A percentile compares a stretch with the other conserved stretches of the same genome.
Conservation (phyloP, 768 basidiomycete species). For the Lactarius trivialis region DNA sequence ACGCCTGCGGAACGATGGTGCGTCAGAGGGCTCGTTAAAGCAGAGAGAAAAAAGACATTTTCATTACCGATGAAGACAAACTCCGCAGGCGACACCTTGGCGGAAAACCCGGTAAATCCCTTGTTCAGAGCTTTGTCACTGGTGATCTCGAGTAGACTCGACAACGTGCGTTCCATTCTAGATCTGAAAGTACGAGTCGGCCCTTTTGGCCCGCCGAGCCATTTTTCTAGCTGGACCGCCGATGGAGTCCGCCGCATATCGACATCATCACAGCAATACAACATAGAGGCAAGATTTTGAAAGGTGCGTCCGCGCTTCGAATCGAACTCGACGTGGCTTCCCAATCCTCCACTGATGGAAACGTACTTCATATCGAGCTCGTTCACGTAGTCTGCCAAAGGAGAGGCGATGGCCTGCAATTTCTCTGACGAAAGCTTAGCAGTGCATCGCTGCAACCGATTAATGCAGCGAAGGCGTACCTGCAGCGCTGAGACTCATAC, state of each 20-base stretch:
- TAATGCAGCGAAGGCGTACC: slow-evolving; percentile 35
- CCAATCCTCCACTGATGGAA: slow-evolving; percentile 52
- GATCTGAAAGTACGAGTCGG: slow-evolving; percentile 46
- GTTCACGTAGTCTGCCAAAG: slow-evolving; percentile 61
- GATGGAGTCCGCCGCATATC: slow-evolving; percentile 41
- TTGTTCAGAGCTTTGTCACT: slow-evolving; percentile 32
- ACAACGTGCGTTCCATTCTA: slow-evolving; percentile 47
- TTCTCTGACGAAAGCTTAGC: slow-evolving; percentile 46
- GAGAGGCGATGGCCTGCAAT: slow-evolving; percentile 68
- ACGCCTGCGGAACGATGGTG: slow-evolving; percentile 44
- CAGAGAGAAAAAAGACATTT: slow-evolving; percentile 19
- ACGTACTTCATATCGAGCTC: slow-evolving; percentile 53
- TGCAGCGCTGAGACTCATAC: slow-evolving; percentile 66
- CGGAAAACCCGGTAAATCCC: slow-evolving; percentile 35
- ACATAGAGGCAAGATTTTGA: slow-evolving; percentile 63
- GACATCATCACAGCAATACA: slow-evolving; percentile 57
- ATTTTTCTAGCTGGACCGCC: slow-evolving; percentile 48
- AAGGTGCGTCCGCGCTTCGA: slow-evolving; percentile 68
- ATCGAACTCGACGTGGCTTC: slow-evolving; percentile 52
- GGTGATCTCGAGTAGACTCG: slow-evolving; percentile 50
- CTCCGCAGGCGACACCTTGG: slow-evolving; percentile 63
- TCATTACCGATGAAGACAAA: slow-evolving; percentile 73
- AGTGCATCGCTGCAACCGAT: background rate
- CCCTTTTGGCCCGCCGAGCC: slow-evolving; percentile 30
- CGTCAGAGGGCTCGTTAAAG: background rate